A percentile compares a stretch with the other conserved stretches of the same genome.
phyloP scores from a whole-genome alignment of 192 early-diverging fungal genomes.

The Geosiphon pyriformis region DNA sequence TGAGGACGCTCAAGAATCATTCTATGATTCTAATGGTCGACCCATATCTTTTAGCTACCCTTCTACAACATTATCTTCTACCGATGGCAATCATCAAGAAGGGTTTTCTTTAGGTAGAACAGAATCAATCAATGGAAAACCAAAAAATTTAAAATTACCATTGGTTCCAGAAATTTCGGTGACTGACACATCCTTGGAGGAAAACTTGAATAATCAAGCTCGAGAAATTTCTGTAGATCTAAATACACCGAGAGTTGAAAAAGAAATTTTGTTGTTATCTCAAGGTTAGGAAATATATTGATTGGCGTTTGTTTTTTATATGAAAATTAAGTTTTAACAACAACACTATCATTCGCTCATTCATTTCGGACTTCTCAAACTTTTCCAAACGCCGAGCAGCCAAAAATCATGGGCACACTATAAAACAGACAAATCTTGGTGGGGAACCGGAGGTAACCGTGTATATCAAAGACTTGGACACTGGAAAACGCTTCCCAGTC shows the following conservation, averaged over 20 bases:
- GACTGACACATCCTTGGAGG: conserved; percentile 4
- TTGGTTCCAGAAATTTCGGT: conserved; percentile 14
- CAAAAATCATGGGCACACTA: not conserved
- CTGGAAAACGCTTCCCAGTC: conserved; percentile 16
- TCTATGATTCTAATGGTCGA: conserved; percentile 8
- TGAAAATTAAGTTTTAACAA: too few relatives aligned
- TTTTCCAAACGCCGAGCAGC: not conserved
- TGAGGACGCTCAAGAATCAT: conserved; percentile 11
- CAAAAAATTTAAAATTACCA: not conserved
- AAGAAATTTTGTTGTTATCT: not conserved
- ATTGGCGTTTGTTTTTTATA: too few relatives aligned
- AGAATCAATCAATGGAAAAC: not conserved
- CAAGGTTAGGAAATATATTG: too few relatives aligned
- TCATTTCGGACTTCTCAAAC: too few relatives aligned
- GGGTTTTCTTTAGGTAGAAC: not conserved
- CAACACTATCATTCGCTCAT: too few relatives aligned
- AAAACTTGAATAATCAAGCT: not conserved
- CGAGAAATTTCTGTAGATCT: not conserved
- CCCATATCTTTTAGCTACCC: conserved; percentile 4
- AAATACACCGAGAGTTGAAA: conserved; percentile 3
- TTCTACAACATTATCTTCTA: conserved; percentile 7
- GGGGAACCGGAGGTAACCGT: conserved; percentile 16
- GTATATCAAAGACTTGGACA: conserved; percentile 25
- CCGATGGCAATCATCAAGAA: not conserved
- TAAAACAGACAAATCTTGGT: not conserved